Evolutionary conservation across 2,329 filamentous ascomycete species (phyloP), one percentile per base, ranked within the genome.

Genomic region (Daldinia sp.): DNA sequence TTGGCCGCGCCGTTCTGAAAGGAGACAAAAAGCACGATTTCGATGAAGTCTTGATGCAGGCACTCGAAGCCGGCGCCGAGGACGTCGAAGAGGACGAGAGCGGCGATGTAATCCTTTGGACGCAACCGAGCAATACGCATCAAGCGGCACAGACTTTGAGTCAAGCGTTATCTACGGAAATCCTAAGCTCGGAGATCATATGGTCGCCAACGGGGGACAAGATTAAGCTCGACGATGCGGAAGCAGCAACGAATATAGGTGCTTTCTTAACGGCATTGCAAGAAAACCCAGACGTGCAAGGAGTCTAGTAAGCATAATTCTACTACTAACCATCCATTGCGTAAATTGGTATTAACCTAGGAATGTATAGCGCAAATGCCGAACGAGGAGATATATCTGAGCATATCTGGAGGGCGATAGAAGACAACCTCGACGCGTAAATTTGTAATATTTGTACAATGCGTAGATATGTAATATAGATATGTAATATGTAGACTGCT

Each of bases 121-220:
- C 90, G 0, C 86, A 90, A 68, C 87, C 90, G 0, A 84, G 81
- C 8, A 82, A 85, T 63, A 90, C 88, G 0, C 88, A 85, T 58
- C 80, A 85, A 15, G 86, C 90, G 1, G 87, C 87, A 1, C 83
- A 90, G 63, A 80, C 82, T 10, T 74, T 97, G n/a, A 82, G 85
- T 3, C 82, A 85, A 67, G 81, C 83, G 34, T 83, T 91, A 17
- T 85, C 82, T 0, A 77, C 96, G 63, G 85, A 90, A 61, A 85
- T 96, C 45, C 80, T 90, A 57, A 89, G 87, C 68, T 87, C 88
- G 15, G 92, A 96, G 58, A 94, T 97, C 53, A 84, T 97, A 41
- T 97, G 92, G 89, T 86, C 90, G 61, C 86, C 93, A 0, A 95
- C 94, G 63, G 87, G 90, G 71, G 93, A 97, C 64, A 86, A 86